Percentiles rank a stretch among this genome's conserved stretches.
These are phyloP conservation scores for Globisporangium splendens DNA, from an alignment of 352 stramenopile genomes.

Conservation along the genomic window DNA sequence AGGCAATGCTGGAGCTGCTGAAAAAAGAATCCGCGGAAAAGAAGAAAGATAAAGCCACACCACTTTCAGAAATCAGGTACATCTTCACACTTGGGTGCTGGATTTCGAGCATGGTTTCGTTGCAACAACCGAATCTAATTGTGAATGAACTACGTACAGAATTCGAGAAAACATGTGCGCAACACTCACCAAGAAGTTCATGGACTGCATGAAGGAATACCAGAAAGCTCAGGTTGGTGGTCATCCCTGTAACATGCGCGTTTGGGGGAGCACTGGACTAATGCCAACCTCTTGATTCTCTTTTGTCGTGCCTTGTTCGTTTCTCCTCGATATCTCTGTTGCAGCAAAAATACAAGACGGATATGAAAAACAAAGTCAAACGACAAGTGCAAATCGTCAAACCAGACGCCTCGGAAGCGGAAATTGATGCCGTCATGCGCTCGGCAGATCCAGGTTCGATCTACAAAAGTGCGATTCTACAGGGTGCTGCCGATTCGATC, in stretches of 20 bases:
- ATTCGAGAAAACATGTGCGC: conserved; percentile 97
- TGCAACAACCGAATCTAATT: no score
- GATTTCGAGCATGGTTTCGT: no score
- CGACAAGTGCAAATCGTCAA: conserved; percentile 98
- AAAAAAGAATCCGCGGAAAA: conserved; percentile 95
- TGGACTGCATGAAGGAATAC: conserved; percentile 98
- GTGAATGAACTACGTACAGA: conserved; percentile 25
- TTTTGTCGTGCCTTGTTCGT: background rate
- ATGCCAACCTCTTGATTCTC: background rate
- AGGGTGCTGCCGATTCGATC: conserved; percentile 74
- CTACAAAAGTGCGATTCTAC: conserved; percentile 82
- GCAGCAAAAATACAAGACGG: conserved; percentile 97
- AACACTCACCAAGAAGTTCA: conserved; percentile 97
- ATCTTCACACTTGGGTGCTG: conserved; percentile 5
- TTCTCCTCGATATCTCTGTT: background rate
- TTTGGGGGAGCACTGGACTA: background rate
- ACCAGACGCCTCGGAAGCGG: conserved; percentile 94
- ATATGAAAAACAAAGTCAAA: conserved; percentile 98
- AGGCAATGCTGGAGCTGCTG: conserved; percentile 69
- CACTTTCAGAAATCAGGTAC: conserved; percentile 64
- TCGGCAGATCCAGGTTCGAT: conserved; percentile 79
- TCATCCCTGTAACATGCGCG: background rate
- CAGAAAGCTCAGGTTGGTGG: conserved; percentile 76
- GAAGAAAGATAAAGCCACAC: conserved; percentile 87
- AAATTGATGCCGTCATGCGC: conserved; percentile 96